Evolutionary conservation across 1,284 basidiomycete genomes (phyloP).

Genomic region (Entoloma clypeatum): DNA sequence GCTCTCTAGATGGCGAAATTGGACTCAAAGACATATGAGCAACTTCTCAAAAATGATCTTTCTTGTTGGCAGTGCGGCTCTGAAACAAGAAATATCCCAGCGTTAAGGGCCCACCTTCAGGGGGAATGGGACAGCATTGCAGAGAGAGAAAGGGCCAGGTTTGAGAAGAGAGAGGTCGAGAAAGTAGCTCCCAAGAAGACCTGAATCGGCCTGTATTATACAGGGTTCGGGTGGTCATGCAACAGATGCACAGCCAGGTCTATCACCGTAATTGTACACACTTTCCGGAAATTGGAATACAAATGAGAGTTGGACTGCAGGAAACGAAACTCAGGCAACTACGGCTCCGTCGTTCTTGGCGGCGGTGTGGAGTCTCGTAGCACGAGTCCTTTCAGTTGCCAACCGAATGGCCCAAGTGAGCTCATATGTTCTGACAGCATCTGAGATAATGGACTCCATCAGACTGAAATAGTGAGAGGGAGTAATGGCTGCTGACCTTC

Average conservation of each 20-base stretch:
- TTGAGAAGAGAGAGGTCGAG: constrained; percentile 34
- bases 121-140: constrained; percentile 53
- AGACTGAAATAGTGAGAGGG: background rate
- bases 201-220: background rate
- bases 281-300: no score
- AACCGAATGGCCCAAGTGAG: constrained; percentile 85
- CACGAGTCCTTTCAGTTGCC: constrained; percentile 63
- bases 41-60: constrained; percentile 64
- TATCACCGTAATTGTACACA: no score
- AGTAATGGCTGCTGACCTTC: constrained; percentile 48
- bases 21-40: constrained; percentile 53
- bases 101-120: constrained; percentile 70
- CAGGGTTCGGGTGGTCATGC: no score
- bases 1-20: constrained; percentile 48
- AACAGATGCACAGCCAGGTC: no score
- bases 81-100: constrained; percentile 68
- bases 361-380: constrained; percentile 26
- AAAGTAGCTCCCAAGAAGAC: constrained; percentile 2
- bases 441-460: constrained; percentile 32
- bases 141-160: constrained; percentile 34
- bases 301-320: background rate
- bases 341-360: constrained; percentile 8
- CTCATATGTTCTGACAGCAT: constrained; percentile 85
- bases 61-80: constrained; percentile 66
- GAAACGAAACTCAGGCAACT: constrained; percentile 5